Evolutionary conservation across 2,329 filamentous ascomycete genomes (phyloP), one percentile per base, ranked within the genome.

Genomic region (Diaporthe aspalathi): DNA sequence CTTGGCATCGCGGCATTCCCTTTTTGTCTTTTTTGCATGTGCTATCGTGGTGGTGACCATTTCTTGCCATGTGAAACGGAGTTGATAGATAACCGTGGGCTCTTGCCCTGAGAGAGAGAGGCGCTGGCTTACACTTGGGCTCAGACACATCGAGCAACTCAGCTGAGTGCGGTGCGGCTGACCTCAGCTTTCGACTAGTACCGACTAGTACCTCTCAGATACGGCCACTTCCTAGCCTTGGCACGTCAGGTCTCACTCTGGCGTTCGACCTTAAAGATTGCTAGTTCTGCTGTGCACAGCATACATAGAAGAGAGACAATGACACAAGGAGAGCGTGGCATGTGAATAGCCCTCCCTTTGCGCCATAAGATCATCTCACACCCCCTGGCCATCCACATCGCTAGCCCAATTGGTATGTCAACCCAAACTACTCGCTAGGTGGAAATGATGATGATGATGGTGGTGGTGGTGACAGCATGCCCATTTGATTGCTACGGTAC

Each of bases 311-410:
- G 20, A 47, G 43, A 45, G 17, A 45, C 16, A 47, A 22, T 32
- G 47, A 49, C n/a, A 24, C n/a, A 49, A n/a, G n/a, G 47, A 50
- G 22, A 54, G 32, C 53, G 12, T 56, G 43, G 43, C 57, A 65
- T 65, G 45, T 50, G 60, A 65, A 50, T 20, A 12, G 57, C 12
- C 17, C 60, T 65, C 60, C 60, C 60, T 65, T 65, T 65, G 60
- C 45, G 60, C 60, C 60, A 65, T 45, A 35, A 22, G 24, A 32
- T 17, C 27, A n/a, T 63, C 57, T 47, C 56, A n/a, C 5, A 16
- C 22, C 38, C 38, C 17, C 40, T 22, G 43, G 7, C 14, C 7
- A 22, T 12, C 43, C 43, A 2, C 17, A 16, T 49, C 27, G 20
- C 60, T 65, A 65, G 60, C 45, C 60, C 14, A 17, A 35, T 63